Conservation (phyloP, 139 green algal genomes). For the Chlamydomonas applanata region DNA sequence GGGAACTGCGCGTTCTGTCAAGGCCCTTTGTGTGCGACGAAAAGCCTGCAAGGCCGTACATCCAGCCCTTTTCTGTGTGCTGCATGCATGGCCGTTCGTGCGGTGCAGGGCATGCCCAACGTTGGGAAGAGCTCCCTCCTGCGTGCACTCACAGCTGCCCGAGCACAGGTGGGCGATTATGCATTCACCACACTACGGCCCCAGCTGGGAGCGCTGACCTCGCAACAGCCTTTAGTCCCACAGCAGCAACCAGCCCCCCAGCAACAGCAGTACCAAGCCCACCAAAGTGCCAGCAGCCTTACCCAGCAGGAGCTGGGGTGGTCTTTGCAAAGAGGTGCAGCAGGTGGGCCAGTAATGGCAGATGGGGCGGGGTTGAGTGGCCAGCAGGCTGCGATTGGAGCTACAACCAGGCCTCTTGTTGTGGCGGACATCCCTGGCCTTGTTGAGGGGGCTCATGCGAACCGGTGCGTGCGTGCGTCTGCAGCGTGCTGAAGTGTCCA, state of each 20-base stretch:
- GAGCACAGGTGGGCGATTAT: conserved; percentile 65
- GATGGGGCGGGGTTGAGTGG: no score
- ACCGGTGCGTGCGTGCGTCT: conserved; percentile 10
- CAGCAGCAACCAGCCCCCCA: neutral
- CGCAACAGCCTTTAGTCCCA: neutral
- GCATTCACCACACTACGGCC: conserved; percentile 82
- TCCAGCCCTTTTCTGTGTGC: no score
- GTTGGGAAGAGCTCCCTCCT: conserved; percentile 73
- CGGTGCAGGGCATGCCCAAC: conserved; percentile 50
- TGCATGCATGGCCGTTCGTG: no score
- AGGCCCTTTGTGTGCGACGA: no score
- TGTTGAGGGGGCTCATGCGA: conserved; percentile 43
- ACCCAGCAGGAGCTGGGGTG: no score
- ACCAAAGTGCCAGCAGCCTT: no score
- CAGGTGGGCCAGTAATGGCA: no score
- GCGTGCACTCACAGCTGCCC: conserved; percentile 46
- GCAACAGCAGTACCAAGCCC: neutral
- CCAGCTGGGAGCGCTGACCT: conserved; percentile 66
- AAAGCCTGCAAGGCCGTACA: no score
- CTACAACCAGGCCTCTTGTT: conserved; percentile 23
- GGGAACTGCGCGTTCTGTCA: no score
- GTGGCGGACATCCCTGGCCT: conserved; percentile 73
- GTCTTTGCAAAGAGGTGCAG: no score
- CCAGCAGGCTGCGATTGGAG: no score
- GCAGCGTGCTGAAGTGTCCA: no score